Conservation (phyloP, 768 basidiomycete genomes). For the Sutorius australiensis region DNA sequence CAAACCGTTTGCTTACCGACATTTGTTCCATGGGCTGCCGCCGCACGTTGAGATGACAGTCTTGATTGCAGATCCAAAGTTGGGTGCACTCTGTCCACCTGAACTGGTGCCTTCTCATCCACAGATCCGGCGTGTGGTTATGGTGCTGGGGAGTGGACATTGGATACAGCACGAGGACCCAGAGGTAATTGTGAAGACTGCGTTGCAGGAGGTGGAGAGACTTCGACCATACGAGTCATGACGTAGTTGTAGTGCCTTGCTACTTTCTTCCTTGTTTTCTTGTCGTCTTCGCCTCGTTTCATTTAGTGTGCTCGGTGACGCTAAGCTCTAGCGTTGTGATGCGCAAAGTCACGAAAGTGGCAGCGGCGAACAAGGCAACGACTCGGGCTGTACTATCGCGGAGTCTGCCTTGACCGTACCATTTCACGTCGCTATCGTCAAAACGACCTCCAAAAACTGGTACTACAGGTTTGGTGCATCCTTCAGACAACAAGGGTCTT, state of each 20-base stretch:
- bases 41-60: constrained; percentile 14
- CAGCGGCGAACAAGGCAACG: constrained; percentile 11
- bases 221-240: neutral
- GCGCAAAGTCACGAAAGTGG: constrained; percentile 54
- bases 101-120: constrained; percentile 6
- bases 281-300: neutral
- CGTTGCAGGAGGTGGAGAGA: constrained; percentile 8
- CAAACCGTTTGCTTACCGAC: constrained; percentile 12
- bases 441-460: constrained; percentile 15
- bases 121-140: neutral
- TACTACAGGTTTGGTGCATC: too few relatives aligned
- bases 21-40: constrained; percentile 8
- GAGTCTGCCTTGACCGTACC: too few relatives aligned
- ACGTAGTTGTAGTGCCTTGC: neutral
- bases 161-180: constrained; percentile 16
- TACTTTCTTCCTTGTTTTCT: constrained; percentile 3
- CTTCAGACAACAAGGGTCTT: constrained; percentile 26
- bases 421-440: neutral
- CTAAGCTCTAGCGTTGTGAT: constrained; percentile 66
- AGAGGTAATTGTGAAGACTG: constrained; percentile 1
- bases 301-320: constrained; percentile 35
- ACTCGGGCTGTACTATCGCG: too few relatives aligned
- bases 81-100: neutral
- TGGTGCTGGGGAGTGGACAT: constrained; percentile 3
- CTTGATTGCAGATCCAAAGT: constrained; percentile 11